These are phyloP conservation scores for Tricholoma flavovirens DNA, from an alignment of 768 basidiomycete genomes.

Conservation along the genomic window DNA sequence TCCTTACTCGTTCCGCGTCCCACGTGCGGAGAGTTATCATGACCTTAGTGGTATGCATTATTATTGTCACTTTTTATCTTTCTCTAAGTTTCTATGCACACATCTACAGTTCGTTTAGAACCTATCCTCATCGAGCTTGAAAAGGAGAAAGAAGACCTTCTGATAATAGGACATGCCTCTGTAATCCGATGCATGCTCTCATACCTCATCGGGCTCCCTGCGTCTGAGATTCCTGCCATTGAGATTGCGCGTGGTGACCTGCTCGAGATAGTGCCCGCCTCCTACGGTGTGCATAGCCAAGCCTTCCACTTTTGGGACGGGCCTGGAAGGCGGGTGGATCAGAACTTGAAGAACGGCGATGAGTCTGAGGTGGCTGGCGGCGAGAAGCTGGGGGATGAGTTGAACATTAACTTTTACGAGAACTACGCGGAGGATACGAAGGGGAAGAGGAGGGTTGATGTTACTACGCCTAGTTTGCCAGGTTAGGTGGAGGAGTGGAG, in stretches of 20 bases:
- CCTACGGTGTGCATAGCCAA: conserved; percentile 85
- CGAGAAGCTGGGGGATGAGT: not conserved
- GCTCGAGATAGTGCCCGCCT: conserved; percentile 87
- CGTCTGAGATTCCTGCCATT: conserved; percentile 94
- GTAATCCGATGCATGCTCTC: conserved; percentile 95
- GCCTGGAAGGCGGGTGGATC: conserved; percentile 53
- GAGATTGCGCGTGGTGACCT: conserved; percentile 95
- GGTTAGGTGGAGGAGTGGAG: not conserved
- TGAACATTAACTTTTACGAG: conserved; percentile 67
- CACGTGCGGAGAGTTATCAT: conserved; percentile 95
- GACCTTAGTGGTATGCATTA: conserved; percentile 68
- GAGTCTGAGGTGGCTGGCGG: conserved; percentile 43
- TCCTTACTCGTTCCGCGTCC: conserved; percentile 88
- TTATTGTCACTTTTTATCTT: conserved; percentile 6
- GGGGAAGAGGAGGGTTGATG: conserved; percentile 42
- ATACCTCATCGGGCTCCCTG: conserved; percentile 89
- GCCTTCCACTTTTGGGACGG: conserved; percentile 94
- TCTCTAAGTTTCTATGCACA: not conserved
- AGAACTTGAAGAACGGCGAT: conserved; percentile 20
- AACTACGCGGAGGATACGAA: conserved; percentile 78
- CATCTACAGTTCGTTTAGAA: conserved; percentile 76
- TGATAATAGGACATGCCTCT: conserved; percentile 96
- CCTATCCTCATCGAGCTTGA: conserved; percentile 91
- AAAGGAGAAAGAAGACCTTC: conserved; percentile 86
- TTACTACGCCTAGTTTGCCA: not conserved